Conservation (phyloP, 176 grass and related monocot genomes). For the Phoenix roebelenii region DNA sequence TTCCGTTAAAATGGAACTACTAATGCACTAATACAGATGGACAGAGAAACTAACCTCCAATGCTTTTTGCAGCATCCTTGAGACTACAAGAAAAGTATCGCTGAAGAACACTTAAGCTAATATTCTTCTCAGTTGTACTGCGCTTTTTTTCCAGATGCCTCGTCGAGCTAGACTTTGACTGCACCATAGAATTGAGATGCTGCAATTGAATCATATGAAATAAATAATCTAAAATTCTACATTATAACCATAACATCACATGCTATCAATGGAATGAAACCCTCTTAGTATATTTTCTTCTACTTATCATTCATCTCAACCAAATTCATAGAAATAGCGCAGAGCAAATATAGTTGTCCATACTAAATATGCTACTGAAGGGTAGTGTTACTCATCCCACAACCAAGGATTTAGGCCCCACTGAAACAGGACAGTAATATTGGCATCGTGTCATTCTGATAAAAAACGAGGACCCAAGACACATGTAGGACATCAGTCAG, state of each 20-base stretch:
- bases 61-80: slow-evolving; percentile 79
- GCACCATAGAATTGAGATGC: slow-evolving; percentile 15
- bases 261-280: not conserved
- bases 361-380: no score
- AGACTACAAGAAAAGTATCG: slow-evolving; percentile 87
- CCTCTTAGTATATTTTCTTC: no score
- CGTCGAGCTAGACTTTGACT: slow-evolving; percentile 38
- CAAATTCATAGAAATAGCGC: no score
- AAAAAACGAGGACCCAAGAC: no score
- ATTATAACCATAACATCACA: slow-evolving; percentile 4
- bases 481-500: no score
- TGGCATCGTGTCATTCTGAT: no score
- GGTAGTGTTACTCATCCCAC: no score
- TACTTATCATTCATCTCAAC: no score
- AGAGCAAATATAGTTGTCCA: no score
- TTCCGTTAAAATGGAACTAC: no score
- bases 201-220: not conserved
- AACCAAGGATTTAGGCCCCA: no score
- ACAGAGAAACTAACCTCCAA: slow-evolving; percentile 51
- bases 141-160: slow-evolving; percentile 47
- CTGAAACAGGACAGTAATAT: no score
- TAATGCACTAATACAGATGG: not conserved
- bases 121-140: slow-evolving; percentile 68
- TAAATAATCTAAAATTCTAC: not conserved
- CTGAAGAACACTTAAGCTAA: slow-evolving; percentile 86